Base-by-base conservation (phyloP, 805 yeast genomes). In the Saccharomycopsis capsularis region DNA sequence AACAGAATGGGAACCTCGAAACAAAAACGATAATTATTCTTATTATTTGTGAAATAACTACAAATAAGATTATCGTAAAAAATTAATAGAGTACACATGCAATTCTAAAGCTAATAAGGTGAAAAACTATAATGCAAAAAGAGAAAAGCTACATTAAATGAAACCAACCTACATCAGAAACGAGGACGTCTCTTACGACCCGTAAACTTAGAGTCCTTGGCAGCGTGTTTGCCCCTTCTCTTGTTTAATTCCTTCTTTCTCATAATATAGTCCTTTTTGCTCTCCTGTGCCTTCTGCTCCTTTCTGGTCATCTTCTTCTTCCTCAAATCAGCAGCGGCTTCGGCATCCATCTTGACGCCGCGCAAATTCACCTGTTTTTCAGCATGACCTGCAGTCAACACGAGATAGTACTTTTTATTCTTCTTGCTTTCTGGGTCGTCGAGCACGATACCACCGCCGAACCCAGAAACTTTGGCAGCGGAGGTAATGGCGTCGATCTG, bases 201-300 rank as follows among this genome's bases (percentile, higher is more conserved):
- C 2, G 97, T 86, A 66, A 82, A 91, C 64, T 84, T 86, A 51
- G 95, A 85, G 64, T 93, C 99, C 54, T 73, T 73, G 2, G 98
- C 96, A 4, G 91, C 98, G 37, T 69, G 66, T 63, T 85, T 85
- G 40, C 99, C 99, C 61, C 98, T 79, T 65, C 84, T 85, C 61
- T 82, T 83, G 91, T 85, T 88, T 48, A 90, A 71, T 48, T 86
- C 96, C 72, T 93, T 93, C 85, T 93, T 93, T 64, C 99, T 79
- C 58, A 71, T 71, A 57, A 93, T 88, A 63, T 75, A 93, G 2
- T 81, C 93, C 64, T 87, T 89, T 59, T 75, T 78, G 3, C 85
- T 71, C 68, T 91, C 98, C 54, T 76, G 63, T 51, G 75, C 72
- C 63, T 76, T 80, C 58, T 65, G 60, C 62, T 67, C 50, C 38